These are phyloP conservation scores for Limonomyces culmigenus DNA, from an alignment of 1,284 basidiomycete genomes.

Conservation along the genomic window DNA sequence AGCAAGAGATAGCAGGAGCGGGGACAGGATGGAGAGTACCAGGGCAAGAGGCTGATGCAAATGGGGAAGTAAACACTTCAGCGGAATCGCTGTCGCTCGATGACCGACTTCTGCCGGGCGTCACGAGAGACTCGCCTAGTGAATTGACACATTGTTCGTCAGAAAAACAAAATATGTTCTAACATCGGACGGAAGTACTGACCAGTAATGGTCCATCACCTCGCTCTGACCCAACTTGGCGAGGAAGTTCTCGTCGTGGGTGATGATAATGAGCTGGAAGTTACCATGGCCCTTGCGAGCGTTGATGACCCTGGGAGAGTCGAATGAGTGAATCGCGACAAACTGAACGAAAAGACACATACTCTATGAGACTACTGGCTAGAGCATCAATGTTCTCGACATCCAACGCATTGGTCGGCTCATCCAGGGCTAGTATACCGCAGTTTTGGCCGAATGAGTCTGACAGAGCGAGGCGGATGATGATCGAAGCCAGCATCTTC, in stretches of 20 bases:
- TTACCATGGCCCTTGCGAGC: conserved; percentile 80
- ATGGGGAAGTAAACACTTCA: no score
- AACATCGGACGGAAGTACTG: conserved; percentile 11
- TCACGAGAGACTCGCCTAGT: conserved; percentile 40
- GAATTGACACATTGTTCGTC: conserved; percentile 1
- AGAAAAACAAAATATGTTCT: conserved; percentile 2
- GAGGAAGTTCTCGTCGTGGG: conserved; percentile 86
- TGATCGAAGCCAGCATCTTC: conserved; percentile 98
- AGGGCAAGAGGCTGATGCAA: no score
- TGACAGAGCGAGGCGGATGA: conserved; percentile 93
- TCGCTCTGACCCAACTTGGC: conserved; percentile 70
- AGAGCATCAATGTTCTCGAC: conserved; percentile 93
- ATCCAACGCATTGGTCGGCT: conserved; percentile 96
- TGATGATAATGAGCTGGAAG: conserved; percentile 97
- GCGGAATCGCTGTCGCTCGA: conserved; percentile 50
- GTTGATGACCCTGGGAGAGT: conserved; percentile 71
- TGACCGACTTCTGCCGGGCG: conserved; percentile 54
- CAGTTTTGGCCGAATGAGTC: conserved; percentile 97
- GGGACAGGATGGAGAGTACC: no score
- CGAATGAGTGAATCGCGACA: no score
- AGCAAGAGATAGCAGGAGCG: no score
- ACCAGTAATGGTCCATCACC: conserved; percentile 90
- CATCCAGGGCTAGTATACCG: conserved; percentile 93
- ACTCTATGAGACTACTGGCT: conserved; percentile 86
- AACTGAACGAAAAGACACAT: conserved; percentile 21